Conservation (phyloP, 345 rosid species). For the Angophora floribunda region DNA sequence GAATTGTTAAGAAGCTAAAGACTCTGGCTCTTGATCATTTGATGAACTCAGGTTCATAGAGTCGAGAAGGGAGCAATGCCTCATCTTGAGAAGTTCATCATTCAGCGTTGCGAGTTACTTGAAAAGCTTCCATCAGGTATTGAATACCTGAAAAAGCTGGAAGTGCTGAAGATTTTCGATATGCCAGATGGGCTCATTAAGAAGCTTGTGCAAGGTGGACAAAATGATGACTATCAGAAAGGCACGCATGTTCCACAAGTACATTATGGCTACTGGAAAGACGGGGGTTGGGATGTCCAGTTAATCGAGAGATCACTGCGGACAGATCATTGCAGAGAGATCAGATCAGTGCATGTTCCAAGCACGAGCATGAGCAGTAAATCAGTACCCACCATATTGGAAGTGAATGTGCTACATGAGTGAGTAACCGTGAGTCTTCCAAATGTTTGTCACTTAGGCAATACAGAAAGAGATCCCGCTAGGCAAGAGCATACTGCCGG, state of each 20-base stretch:
- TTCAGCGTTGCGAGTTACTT: constrained; percentile 12
- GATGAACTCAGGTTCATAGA: constrained; percentile 3
- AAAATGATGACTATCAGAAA: constrained; percentile 6
- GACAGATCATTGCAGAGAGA: not conserved
- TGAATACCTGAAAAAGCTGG: constrained; percentile 11
- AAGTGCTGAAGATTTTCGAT: constrained; percentile 18
- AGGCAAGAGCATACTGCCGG: too few species aligned
- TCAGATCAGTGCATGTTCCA: not conserved
- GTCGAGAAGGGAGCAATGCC: constrained; percentile 22
- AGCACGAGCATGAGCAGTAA: not conserved
- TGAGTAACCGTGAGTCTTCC: not conserved
- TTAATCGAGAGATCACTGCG: not conserved
- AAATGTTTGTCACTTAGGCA: not conserved
- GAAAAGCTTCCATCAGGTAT: constrained; percentile 16
- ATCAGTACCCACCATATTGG: constrained; percentile 8
- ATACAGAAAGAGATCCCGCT: too few species aligned
- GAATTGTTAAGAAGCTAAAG: constrained; percentile 21
- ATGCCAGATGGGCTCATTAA: constrained; percentile 17
- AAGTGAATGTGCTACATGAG: not conserved
- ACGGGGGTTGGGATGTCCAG: constrained; percentile 21
- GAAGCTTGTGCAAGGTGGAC: not conserved
- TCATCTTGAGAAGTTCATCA: constrained; percentile 9
- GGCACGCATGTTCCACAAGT: constrained; percentile 19
- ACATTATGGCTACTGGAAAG: constrained; percentile 13
- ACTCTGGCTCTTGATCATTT: constrained; percentile 12